Conservation (phyloP, 176 grass and related monocot species). For the Triticum monococcum region DNA sequence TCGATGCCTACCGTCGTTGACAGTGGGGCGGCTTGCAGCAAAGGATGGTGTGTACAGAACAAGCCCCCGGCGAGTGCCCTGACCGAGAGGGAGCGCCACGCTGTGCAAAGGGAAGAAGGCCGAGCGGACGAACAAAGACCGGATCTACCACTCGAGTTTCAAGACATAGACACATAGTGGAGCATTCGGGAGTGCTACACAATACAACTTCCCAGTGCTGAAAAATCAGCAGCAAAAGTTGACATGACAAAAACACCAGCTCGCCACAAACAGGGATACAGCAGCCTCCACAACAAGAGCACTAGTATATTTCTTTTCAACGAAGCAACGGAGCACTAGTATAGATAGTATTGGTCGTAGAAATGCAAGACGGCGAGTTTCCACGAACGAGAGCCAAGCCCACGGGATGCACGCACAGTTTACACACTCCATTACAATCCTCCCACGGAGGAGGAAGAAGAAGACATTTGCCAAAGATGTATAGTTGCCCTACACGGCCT, state of each 20-base stretch:
- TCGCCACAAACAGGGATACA: not conserved
- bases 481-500: slow-evolving; percentile 63
- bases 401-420: not conserved
- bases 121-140: no score
- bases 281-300: not conserved
- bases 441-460: not conserved
- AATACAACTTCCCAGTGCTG: no score
- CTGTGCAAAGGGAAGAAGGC: no score
- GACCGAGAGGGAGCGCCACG: no score
- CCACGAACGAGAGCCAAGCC: not conserved
- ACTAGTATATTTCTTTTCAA: no score
- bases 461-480: slow-evolving; percentile 54
- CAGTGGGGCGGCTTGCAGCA: no score
- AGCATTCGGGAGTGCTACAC: not conserved
- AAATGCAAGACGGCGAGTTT: slow-evolving; percentile 20
- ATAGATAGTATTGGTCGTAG: not conserved
- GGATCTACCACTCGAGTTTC: no score
- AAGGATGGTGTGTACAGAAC: no score
- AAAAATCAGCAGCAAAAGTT: not conserved
- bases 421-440: slow-evolving; percentile 23
- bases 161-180: no score
- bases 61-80: no score
- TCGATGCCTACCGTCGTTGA: no score
- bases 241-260: not conserved
- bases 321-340: not conserved